Percentiles rank a stretch among this genome's conserved stretches.
These are phyloP conservation scores for Corymbia maculata DNA, from an alignment of 345 rosid genomes.

Conservation along the genomic window DNA sequence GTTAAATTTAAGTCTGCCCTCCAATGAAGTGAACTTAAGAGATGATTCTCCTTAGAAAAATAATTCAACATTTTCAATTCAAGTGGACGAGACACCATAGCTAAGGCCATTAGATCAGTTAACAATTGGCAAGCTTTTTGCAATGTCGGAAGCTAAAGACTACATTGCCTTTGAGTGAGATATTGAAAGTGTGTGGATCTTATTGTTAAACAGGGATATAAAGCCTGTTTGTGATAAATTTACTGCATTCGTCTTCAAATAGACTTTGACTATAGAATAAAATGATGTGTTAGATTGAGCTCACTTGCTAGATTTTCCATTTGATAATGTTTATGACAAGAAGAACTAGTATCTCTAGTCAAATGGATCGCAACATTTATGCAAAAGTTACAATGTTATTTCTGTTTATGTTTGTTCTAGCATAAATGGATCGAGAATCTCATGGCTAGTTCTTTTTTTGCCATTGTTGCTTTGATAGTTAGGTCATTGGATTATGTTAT, in stretches of 20 bases:
- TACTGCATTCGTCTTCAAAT: not conserved
- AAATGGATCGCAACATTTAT: too few relatives aligned
- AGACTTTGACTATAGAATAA: fast-evolving
- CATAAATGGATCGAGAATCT: not conserved
- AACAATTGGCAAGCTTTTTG: not conserved
- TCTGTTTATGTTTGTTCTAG: not conserved
- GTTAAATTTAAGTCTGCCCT: not conserved
- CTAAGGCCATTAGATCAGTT: not conserved
- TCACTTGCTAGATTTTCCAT: not conserved
- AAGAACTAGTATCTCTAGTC: not conserved
- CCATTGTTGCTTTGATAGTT: not conserved
- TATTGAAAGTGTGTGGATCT: not conserved
- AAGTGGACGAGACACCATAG: fast-evolving
- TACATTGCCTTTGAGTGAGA: not conserved
- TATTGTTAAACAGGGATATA: too few relatives aligned
- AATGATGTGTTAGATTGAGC: not conserved
- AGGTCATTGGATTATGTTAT: not conserved
- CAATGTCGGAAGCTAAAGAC: fast-evolving
- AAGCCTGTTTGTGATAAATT: fast-evolving
- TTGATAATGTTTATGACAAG: fast-evolving
- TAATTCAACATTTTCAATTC: fast-evolving
- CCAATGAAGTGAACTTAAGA: too few relatives aligned
- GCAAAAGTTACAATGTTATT: too few relatives aligned
- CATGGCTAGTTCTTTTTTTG: fast-evolving
- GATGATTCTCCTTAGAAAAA: not conserved